Evolutionary conservation across 176 grass and related monocot genomes (phyloP).

Genomic region (Aegilops speltoides): DNA sequence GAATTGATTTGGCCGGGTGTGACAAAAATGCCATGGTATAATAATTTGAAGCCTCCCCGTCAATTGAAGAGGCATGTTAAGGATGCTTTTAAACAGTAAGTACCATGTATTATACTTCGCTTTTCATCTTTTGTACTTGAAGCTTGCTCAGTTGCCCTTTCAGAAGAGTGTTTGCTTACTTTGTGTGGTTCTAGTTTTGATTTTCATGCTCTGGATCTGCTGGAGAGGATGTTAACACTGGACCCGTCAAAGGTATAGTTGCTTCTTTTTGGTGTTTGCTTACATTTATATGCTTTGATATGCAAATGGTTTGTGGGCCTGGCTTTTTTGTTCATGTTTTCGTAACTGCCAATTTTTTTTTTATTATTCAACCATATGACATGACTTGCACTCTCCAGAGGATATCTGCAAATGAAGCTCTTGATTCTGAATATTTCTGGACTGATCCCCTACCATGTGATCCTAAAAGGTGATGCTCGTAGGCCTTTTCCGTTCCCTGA

Average conservation of each 20-base stretch:
- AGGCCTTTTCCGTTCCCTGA: not conserved
- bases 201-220: constrained; percentile 69
- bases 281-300: not conserved
- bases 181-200: constrained; percentile 64
- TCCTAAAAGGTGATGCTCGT: constrained; percentile 57
- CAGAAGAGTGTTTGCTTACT: constrained; percentile 16
- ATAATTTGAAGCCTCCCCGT: constrained; percentile 78
- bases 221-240: constrained; percentile 83
- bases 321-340: constrained; percentile 8
- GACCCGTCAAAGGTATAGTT: constrained; percentile 68
- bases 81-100: constrained; percentile 93
- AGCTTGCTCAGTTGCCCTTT: not conserved
- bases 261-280: not conserved
- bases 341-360: not conserved
- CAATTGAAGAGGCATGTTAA: constrained; percentile 69
- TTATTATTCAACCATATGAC: constrained; percentile 13
- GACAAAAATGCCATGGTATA: constrained; percentile 93
- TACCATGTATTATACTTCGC: constrained; percentile 11
- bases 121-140: constrained; percentile 28
- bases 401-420: constrained; percentile 66
- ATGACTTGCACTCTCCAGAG: constrained; percentile 46
- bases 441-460: constrained; percentile 73
- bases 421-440: constrained; percentile 87
- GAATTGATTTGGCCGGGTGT: constrained; percentile 84
- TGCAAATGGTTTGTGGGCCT: not conserved